Evolutionary conservation across 129 eudicot genomes (phyloP).

Genomic region (Heracleum sosnowskyi): DNA sequence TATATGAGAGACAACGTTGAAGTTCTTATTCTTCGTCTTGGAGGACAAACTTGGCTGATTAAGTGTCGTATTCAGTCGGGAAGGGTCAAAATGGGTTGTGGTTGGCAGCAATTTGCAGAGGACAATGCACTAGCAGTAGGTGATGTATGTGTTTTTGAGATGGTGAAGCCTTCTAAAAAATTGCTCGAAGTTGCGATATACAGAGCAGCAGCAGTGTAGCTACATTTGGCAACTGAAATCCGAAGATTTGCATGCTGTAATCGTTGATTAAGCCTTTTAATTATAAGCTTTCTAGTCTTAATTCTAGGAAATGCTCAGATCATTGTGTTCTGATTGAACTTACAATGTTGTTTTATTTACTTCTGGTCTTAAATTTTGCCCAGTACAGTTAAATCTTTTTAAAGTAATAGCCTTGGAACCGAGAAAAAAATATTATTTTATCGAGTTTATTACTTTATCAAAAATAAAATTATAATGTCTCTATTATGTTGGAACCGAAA

Average conservation of each 20-base stretch:
- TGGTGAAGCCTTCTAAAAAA: background rate
- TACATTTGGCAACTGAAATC: background rate
- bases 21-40: background rate
- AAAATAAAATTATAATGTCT: too few relatives aligned
- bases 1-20: background rate
- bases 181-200: background rate
- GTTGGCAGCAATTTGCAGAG: slow-evolving; percentile 16
- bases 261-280: background rate
- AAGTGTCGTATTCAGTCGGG: background rate
- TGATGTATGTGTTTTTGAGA: slow-evolving; percentile 9
- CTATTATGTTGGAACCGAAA: too few relatives aligned
- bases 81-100: background rate
- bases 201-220: background rate
- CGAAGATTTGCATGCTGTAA: background rate
- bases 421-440: too few relatives aligned
- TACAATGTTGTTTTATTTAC: too few relatives aligned
- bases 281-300: background rate
- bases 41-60: background rate
- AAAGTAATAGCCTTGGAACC: too few relatives aligned
- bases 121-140: slow-evolving; percentile 7
- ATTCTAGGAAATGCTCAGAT: background rate
- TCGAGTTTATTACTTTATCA: too few relatives aligned
- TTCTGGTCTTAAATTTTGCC: too few relatives aligned
- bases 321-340: background rate
- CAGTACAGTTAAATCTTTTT: too few relatives aligned